phyloP scores from a whole-genome alignment of 768 basidiomycete species.

The Lyophyllum decastes region DNA sequence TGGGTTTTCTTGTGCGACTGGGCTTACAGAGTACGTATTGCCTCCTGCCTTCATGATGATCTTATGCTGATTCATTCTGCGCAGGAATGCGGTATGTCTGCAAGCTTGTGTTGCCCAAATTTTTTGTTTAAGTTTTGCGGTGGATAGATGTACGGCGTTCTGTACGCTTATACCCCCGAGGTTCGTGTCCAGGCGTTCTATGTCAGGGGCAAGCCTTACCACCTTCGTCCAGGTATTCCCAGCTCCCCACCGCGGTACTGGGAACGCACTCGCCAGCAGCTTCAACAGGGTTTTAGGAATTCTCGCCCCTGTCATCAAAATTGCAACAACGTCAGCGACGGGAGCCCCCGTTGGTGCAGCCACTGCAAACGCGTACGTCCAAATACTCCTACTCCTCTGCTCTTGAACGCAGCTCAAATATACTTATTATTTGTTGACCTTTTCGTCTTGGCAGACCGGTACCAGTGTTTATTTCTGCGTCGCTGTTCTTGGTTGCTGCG shows the following conservation, averaged over 20 bases:
- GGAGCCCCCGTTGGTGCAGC: slow-evolving; percentile 27
- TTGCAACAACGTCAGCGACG: slow-evolving; percentile 36
- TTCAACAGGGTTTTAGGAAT: slow-evolving; percentile 51
- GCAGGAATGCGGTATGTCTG: slow-evolving; percentile 36
- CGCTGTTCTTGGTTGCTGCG: slow-evolving; percentile 44
- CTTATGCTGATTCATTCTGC: not conserved
- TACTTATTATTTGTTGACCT: too few relatives aligned
- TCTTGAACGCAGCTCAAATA: not conserved
- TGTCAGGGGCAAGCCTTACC: too few relatives aligned
- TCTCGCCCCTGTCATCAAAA: slow-evolving; percentile 51
- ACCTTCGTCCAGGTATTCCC: slow-evolving; percentile 41
- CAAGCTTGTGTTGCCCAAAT: not conserved
- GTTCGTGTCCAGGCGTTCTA: slow-evolving; percentile 23
- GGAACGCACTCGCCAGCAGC: slow-evolving; percentile 48
- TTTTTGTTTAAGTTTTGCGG: slow-evolving; percentile 7
- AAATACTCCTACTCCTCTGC: not conserved
- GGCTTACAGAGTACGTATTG: slow-evolving; percentile 37
- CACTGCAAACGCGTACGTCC: slow-evolving; percentile 36
- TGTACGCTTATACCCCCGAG: slow-evolving; percentile 62
- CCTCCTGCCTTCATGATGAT: not conserved
- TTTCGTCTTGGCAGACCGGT: too few relatives aligned
- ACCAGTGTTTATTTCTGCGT: slow-evolving; percentile 50
- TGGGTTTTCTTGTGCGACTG: slow-evolving; percentile 46
- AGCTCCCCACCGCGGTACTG: slow-evolving; percentile 56
- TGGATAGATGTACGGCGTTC: slow-evolving; percentile 48